Evolutionary conservation across 371 early-diverging fungal species (phyloP).

Genomic region (Zychaea mexicana): DNA sequence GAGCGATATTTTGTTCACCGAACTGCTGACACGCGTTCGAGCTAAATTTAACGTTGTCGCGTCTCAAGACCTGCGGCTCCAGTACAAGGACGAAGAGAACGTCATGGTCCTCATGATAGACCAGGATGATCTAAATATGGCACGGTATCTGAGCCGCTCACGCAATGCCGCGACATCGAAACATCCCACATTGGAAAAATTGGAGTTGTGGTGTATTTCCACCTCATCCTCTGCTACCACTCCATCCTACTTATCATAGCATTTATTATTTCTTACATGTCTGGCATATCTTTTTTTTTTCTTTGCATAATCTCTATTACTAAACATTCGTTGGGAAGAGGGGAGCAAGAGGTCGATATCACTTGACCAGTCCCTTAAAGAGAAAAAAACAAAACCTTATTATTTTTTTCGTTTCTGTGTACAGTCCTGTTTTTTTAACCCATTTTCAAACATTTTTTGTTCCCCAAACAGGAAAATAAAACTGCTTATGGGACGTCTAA

Average conservation of each 20-base stretch:
- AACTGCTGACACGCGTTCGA: slow-evolving; percentile 20
- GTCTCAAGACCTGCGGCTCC: slow-evolving; percentile 54
- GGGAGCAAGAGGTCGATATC: too few species aligned
- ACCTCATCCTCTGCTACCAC: neutral
- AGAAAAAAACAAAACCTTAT: too few species aligned
- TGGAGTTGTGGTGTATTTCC: slow-evolving; percentile 69
- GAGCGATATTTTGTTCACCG: slow-evolving; percentile 19
- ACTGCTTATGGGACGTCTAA: too few species aligned
- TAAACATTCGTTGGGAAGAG: too few species aligned
- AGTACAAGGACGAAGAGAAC: slow-evolving; percentile 89
- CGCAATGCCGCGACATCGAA: slow-evolving; percentile 28
- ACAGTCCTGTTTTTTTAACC: too few species aligned
- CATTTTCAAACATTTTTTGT: too few species aligned
- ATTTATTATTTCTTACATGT: too few species aligned
- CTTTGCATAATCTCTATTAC: neutral
- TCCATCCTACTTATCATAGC: too few species aligned
- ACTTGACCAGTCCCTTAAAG: neutral
- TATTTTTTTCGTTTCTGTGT: too few species aligned
- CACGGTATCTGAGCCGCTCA: slow-evolving; percentile 58
- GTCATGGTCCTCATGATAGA: slow-evolving; percentile 87
- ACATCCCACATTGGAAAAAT: slow-evolving; percentile 39
- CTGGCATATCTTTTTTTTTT: neutral
- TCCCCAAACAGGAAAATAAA: too few species aligned
- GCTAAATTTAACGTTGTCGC: slow-evolving; percentile 27
- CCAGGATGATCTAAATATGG: slow-evolving; percentile 89